These are phyloP conservation scores for Leccinum imitatum DNA, from an alignment of 768 basidiomycete species.

Conservation along the genomic window DNA sequence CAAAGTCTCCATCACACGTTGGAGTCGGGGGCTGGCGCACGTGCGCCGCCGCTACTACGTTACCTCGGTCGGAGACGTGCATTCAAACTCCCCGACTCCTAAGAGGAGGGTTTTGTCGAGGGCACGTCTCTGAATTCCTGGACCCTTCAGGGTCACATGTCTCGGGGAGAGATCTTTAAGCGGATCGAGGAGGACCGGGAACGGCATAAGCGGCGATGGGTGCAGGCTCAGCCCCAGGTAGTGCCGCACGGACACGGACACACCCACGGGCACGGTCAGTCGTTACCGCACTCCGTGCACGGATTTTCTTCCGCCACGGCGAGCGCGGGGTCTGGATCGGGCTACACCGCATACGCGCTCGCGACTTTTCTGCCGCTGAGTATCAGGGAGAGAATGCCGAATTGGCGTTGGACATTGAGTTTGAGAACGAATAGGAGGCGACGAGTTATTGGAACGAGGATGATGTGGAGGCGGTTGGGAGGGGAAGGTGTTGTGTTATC, in stretches of 20 bases:
- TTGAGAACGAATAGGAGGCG: constrained; percentile 87
- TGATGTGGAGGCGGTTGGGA: constrained; percentile 59
- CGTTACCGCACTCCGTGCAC: background rate
- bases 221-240: constrained; percentile 65
- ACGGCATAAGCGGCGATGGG: constrained; percentile 92
- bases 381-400: constrained; percentile 45
- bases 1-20: no score
- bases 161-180: constrained; percentile 71
- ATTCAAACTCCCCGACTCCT: no score
- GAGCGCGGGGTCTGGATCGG: constrained; percentile 2
- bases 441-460: constrained; percentile 92
- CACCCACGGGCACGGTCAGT: background rate
- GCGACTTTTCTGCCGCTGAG: constrained; percentile 29
- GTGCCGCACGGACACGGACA: background rate
- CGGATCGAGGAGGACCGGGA: constrained; percentile 93
- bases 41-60: no score
- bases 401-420: constrained; percentile 73
- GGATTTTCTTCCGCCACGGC: background rate
- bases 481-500: no score
- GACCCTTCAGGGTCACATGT: constrained; percentile 32
- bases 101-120: no score
- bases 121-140: no score
- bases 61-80: no score
- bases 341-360: constrained; percentile 16
- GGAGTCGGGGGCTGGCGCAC: no score